Percentiles rank a stretch among this genome's conserved stretches.
Evolutionary conservation across 345 rosid species (phyloP).

Genomic region (Eutrema japonicum): DNA sequence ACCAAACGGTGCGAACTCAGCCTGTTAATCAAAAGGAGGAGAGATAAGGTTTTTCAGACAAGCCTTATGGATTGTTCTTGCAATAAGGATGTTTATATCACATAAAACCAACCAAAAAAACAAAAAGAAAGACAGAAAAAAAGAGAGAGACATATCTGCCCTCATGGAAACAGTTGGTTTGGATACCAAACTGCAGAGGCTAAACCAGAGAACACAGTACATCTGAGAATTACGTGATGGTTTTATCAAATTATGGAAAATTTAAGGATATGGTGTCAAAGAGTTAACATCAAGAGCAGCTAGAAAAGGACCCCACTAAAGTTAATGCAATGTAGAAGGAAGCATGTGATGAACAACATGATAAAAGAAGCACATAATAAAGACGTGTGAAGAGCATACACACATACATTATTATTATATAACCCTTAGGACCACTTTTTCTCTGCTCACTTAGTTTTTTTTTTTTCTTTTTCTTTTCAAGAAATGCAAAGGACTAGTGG

Average conservation of each 20-base stretch:
- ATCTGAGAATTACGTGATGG: constrained; percentile 40
- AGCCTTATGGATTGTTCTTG: constrained; percentile 22
- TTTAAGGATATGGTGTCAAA: constrained; percentile 44
- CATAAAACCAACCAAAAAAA: background rate
- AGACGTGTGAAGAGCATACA: constrained; percentile 61
- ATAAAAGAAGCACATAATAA: constrained; percentile 64
- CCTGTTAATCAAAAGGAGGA: constrained; percentile 27
- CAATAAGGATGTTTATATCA: constrained; percentile 32
- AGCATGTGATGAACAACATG: constrained; percentile 73
- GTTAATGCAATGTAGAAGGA: constrained; percentile 57
- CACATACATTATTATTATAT: constrained; percentile 40
- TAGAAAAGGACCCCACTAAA: constrained; percentile 64
- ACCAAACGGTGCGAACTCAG: constrained; percentile 34
- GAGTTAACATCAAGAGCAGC: constrained; percentile 66
- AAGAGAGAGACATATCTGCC: constrained; percentile 36
- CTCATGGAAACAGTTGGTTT: constrained; percentile 24
- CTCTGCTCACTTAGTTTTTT: constrained; percentile 33
- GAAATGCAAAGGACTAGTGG: constrained; percentile 57
- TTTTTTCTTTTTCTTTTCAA: constrained; percentile 4
- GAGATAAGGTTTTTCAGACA: constrained; percentile 34
- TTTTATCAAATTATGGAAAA: constrained; percentile 47
- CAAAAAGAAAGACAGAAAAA: background rate
- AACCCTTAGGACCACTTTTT: constrained; percentile 70
- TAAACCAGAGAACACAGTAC: constrained; percentile 34
- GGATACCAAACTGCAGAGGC: constrained; percentile 31